These are phyloP conservation scores for Sparassis latifolia DNA, from an alignment of 1,284 basidiomycete genomes.

Conservation along the genomic window DNA sequence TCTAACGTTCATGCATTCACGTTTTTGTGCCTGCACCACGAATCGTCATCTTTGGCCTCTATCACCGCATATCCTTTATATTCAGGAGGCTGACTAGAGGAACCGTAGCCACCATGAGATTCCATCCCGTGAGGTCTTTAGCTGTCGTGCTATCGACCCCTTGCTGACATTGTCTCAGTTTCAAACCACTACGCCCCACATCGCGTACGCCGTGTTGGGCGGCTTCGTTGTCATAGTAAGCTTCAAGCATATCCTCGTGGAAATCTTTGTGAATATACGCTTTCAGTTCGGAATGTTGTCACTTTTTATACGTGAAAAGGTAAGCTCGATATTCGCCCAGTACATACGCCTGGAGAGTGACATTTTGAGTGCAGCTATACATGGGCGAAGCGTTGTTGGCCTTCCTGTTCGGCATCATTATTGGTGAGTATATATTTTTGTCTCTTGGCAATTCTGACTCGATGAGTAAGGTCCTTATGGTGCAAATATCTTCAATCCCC, in stretches of 20 bases:
- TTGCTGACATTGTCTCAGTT: conserved; percentile 38
- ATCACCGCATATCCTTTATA: too few species aligned
- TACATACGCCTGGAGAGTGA: not conserved
- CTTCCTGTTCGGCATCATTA: conserved; percentile 90
- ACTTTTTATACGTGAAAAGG: conserved; percentile 86
- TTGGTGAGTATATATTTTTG: conserved; percentile 41
- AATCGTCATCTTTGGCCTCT: too few species aligned
- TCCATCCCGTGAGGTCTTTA: conserved; percentile 17
- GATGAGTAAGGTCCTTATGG: conserved; percentile 69
- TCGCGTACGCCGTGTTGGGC: conserved; percentile 79
- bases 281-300: conserved; percentile 90
- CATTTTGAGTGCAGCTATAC: conserved; percentile 55
- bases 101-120: conserved; percentile 11
- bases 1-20: too few species aligned
- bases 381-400: conserved; percentile 97
- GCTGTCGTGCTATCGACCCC: not conserved
- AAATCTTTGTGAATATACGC: conserved; percentile 27
- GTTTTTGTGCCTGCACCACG: too few species aligned
- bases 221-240: conserved; percentile 78
- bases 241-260: conserved; percentile 40
- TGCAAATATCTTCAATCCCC: conserved; percentile 82
- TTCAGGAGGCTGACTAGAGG: not conserved
- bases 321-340: conserved; percentile 18
- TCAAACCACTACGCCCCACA: conserved; percentile 61
- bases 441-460: not conserved